Evolutionary conservation across 129 eudicot genomes (phyloP), one percentile per base, ranked within the genome.

Genomic region (sunflower (Helianthus annuus)): DNA sequence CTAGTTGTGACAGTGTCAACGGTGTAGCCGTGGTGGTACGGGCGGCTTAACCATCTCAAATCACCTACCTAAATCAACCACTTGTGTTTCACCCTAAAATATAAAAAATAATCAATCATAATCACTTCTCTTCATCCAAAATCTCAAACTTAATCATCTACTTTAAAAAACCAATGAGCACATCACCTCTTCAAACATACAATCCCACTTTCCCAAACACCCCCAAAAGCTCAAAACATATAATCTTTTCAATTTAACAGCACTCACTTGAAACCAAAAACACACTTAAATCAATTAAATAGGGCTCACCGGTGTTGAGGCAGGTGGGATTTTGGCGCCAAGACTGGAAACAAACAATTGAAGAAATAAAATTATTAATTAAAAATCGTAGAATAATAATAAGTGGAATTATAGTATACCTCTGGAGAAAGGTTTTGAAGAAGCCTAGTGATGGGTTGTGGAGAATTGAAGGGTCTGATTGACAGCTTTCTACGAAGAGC

Each of bases 361-460:
- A 66, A 61, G 9, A 46, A 68, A 34, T 69, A 2, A 69, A 68
- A 57, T 52, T 7, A 48, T 52, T 72, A 2, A 48, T 52, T 72
- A 2, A 39, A 27, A 52, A 42, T 5, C 13, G 2, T 45, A 17
- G 15, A 64, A 68, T 6, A 8, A 68, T 6, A 8, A 68, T 7
- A 27, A 12, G 5, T 14, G 34, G 6, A 22, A 4, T 55, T 22
- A 7, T 10, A 2, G 22, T 48, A 39, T 68, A 92, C 97, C 94
- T 86, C 52, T 81, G 82, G 54, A 92, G 87, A 78, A 60, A 92
- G 62, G 68, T 66, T 66, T 68, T 86, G 90, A 92, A 92, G 79
- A 92, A 92, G n/a, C 86, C 84, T 49, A 87, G 78, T 36, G 96
- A 82, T 0, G 91, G 96, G 29, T 74, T 68, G 57, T 87, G 81